Evolutionary conservation across 768 basidiomycete genomes (phyloP).

Genomic region (Clitopilus passeckerianus): DNA sequence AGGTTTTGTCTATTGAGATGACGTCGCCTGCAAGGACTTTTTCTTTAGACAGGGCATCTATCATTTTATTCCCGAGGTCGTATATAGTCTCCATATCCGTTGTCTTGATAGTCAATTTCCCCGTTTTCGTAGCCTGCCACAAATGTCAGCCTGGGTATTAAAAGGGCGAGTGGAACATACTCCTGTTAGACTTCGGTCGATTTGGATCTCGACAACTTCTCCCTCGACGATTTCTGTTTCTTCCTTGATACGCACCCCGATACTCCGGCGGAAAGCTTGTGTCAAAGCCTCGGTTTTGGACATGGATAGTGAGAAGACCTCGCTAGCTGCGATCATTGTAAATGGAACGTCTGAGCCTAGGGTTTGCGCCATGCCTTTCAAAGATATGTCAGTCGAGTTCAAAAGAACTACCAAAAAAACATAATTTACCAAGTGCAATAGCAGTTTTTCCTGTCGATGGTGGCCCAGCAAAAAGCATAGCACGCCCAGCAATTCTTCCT

Average conservation of each 20-base stretch:
- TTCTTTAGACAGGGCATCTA: constrained; percentile 94
- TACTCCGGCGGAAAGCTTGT: constrained; percentile 92
- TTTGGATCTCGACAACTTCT: constrained; percentile 98
- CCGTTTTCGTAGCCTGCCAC: constrained; percentile 89
- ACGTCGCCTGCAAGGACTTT: constrained; percentile 95
- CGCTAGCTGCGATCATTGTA: constrained; percentile 95
- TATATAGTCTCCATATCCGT: constrained; percentile 99
- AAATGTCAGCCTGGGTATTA: background rate
- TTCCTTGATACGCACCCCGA: constrained; percentile 96
- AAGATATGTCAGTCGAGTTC: background rate
- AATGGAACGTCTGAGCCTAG: constrained; percentile 94
- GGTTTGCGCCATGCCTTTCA: constrained; percentile 92
- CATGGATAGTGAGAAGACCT: constrained; percentile 98
- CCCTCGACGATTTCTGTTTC: constrained; percentile 97
- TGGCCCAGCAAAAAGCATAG: constrained; percentile 96
- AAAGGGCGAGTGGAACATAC: constrained; percentile 36
- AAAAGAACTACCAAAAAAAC: background rate
- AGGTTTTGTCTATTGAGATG: constrained; percentile 95
- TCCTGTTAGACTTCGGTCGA: constrained; percentile 94
- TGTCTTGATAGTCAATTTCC: constrained; percentile 95
- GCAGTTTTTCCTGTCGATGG: constrained; percentile 98
- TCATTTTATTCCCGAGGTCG: constrained; percentile 98
- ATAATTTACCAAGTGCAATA: constrained; percentile 77
- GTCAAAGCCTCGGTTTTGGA: constrained; percentile 98
- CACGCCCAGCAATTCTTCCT: constrained; percentile 90